Base-by-base conservation (phyloP, 139 green algal genomes). In the Protoeuglena noctilucae region DNA sequence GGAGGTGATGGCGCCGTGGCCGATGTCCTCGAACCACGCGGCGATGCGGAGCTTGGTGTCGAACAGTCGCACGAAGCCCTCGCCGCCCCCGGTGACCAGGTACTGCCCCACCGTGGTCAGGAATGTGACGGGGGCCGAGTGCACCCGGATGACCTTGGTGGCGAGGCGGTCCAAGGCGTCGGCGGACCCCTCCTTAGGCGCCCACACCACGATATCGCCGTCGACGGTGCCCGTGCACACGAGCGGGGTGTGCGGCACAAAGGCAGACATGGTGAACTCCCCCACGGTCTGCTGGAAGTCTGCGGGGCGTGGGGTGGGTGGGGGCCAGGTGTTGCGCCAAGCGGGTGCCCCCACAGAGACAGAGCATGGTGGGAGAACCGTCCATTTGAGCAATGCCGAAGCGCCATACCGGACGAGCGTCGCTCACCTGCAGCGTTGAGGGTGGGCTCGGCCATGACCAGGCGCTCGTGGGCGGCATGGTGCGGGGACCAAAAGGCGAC, bases 11-110 rank as follows among this genome's bases (percentile, higher is more conserved):
- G 61, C 62, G 22, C 82, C 81, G 3, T 70, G 68, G n/a, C 59
- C 61, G 28, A 91, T 40, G 58, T 88, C 77, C 62, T 91, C 82
- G 68, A 85, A 91, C 82, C 82, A 91, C 2, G 82, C 79, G 41
- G 68, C 64, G 17, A 88, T 70, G 22, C 79, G 69, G 40, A 91
- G 63, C 60, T 77, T 69, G 25, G 61, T 41, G 62, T 91, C 82
- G 59, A 78, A 91, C 59, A 86, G 82, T 16, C 82, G 67, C 40
- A 91, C 69, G 53, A 72, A 77, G 31, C 77, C 77, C 45, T 85
- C 77, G 14, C 61, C 54, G 6, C 58, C 77, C 21, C 73, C 74
- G 24, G 52, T 73, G 2, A 88, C 74, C 24, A 88, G 65, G 72
- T 79, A 82, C 51, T 65, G 56, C 9, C 70, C 71, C 45, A 76